A percentile compares a stretch with the other conserved stretches of the same genome.
phyloP scores from a whole-genome alignment of 116 monocot species.

The Posidonia oceanica region DNA sequence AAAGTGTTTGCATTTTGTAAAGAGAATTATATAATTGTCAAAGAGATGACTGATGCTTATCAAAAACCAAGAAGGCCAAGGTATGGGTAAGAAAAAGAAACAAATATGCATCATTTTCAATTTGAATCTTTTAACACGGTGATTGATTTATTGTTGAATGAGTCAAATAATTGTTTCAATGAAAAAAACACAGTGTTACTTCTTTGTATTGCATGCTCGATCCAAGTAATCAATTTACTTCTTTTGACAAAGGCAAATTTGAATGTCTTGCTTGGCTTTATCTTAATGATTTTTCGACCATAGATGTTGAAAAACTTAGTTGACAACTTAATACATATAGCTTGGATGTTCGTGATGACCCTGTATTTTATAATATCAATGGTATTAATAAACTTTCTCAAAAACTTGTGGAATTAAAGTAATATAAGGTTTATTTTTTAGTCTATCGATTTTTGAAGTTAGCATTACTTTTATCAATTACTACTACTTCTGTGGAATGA shows the following conservation, averaged over 20 bases:
- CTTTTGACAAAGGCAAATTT: neutral
- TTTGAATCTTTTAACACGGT: neutral
- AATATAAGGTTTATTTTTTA: neutral
- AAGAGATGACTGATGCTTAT: neutral
- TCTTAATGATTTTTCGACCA: neutral
- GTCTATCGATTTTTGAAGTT: too few relatives aligned
- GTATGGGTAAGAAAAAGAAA: neutral
- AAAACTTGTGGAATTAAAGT: neutral
- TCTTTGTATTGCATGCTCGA: neutral
- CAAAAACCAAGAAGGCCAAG: neutral
- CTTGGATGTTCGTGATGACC: neutral
- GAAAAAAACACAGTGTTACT: neutral
- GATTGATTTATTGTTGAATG: constrained; percentile 3
- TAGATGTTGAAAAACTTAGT: neutral
- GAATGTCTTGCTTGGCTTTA: neutral
- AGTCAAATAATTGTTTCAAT: neutral
- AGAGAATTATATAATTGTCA: neutral
- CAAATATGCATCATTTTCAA: neutral
- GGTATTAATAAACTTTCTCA: neutral
- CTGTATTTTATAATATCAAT: neutral
- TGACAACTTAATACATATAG: neutral
- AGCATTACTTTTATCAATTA: too few relatives aligned
- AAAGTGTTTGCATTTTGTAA: neutral
- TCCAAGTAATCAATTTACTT: neutral
- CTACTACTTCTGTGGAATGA: too few relatives aligned